Percentiles rank a stretch among this genome's conserved stretches.
phyloP scores from a whole-genome alignment of 345 rosid species.

The Arabis hirsuta region DNA sequence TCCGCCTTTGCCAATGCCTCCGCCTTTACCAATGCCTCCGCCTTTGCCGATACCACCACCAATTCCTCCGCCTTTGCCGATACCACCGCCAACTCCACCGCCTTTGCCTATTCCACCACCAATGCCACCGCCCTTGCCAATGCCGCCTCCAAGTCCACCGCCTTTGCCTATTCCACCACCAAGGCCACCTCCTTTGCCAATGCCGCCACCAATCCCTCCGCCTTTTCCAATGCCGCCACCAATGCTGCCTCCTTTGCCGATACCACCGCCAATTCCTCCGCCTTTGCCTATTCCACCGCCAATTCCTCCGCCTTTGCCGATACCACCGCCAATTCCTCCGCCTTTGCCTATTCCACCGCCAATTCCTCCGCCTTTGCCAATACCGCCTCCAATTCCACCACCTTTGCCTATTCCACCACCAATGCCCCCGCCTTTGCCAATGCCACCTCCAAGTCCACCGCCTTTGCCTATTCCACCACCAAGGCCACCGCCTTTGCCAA shows the following conservation, averaged over 20 bases:
- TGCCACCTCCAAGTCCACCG: constrained; percentile 38
- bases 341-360: constrained; percentile 45
- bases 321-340: constrained; percentile 34
- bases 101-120: constrained; percentile 34
- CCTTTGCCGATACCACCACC: constrained; percentile 41
- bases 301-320: constrained; percentile 32
- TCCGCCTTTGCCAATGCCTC: constrained; percentile 6
- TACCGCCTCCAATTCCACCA: constrained; percentile 46
- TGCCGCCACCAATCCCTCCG: constrained; percentile 30
- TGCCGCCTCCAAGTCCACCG: background rate
- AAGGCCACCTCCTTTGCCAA: constrained; percentile 26
- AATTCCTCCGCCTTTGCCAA: constrained; percentile 36
- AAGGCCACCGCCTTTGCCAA: constrained; percentile 43
- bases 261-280: constrained; percentile 40
- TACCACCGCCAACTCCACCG: constrained; percentile 17
- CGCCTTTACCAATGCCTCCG: constrained; percentile 12
- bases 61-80: constrained; percentile 25
- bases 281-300: constrained; percentile 45
- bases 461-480: constrained; percentile 49
- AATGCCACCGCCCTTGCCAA: background rate
- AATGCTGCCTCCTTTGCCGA: constrained; percentile 34
- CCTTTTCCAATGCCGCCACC: constrained; percentile 43
- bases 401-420: constrained; percentile 46
- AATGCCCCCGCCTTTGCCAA: constrained; percentile 43
- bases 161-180: constrained; percentile 35